phyloP scores from a whole-genome alignment of 1,139 yeast species.

The Taphrina wiesneri region DNA sequence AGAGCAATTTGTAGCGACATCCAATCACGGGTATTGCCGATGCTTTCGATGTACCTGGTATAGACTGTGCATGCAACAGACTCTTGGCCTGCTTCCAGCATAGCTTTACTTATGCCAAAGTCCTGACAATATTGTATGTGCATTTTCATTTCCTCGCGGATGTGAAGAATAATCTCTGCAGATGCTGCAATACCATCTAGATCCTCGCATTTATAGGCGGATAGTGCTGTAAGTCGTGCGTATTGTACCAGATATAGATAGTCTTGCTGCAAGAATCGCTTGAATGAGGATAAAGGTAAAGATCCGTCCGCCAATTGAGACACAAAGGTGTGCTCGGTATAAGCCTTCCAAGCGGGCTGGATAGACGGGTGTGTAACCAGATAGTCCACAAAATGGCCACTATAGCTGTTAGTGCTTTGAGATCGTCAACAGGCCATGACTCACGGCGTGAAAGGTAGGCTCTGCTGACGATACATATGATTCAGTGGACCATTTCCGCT shows the following conservation, averaged over 20 bases:
- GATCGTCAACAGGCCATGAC: background rate
- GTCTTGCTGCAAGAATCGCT: conserved; percentile 68
- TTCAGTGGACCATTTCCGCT: conserved; percentile 44
- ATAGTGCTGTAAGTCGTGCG: conserved; percentile 66
- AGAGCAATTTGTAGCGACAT: conserved; percentile 35
- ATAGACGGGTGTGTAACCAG: conserved; percentile 61
- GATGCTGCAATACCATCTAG: conserved; percentile 54
- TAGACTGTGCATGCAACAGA: conserved; percentile 62
- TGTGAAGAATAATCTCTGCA: conserved; percentile 55
- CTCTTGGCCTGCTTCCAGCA: conserved; percentile 53
- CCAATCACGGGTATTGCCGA: conserved; percentile 33
- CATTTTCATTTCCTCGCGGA: conserved; percentile 58
- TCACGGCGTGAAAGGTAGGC: conserved; percentile 43
- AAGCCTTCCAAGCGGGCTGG: conserved; percentile 54
- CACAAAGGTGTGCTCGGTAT: conserved; percentile 66
- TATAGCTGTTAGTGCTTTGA: conserved; percentile 40
- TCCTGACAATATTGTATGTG: conserved; percentile 57
- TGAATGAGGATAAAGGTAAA: conserved; percentile 56
- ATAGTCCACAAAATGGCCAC: conserved; percentile 54
- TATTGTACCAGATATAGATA: conserved; percentile 68
- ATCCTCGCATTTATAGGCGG: conserved; percentile 57
- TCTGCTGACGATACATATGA: conserved; percentile 35
- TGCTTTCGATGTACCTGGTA: conserved; percentile 56
- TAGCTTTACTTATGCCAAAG: conserved; percentile 54
- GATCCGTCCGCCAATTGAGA: conserved; percentile 55